Evolutionary conservation across 2,329 filamentous ascomycete species (phyloP), one percentile per base, ranked within the genome.

Genomic region (Alternaria tenuissima): DNA sequence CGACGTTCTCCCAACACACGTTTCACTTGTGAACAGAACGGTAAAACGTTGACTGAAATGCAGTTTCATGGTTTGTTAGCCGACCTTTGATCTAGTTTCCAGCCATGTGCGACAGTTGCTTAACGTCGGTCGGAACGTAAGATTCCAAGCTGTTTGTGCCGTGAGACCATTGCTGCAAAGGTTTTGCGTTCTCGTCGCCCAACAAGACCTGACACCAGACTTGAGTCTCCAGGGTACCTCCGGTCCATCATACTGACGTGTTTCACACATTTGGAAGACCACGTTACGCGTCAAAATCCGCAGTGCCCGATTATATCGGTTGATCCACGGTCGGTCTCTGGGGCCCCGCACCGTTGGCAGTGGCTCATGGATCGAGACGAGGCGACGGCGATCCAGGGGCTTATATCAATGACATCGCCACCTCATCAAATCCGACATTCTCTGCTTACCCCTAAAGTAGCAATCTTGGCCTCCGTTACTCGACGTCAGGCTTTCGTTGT

Each of bases 321-420:
- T 61, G 56, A 67, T 65, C 62, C 55, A 55, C 61, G 51, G 52
- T 63, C 59, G 66, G 66, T 60, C 63, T 68, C 63, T 66, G 69
- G 69, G 68, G 69, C 67, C 69, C 69, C 69, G 68, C 68, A 70
- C 55, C 58, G 49, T 55, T 61, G 63, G 43, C 61, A 53, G 55
- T 60, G 55, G 48, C 57, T 57, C 34, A 67, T 64, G 59, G 64
- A 54, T 61, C 68, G 65, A 67, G 52, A 57, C 56, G 57, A 63
- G 56, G 62, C 65, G 56, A 61, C 32, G 59, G 55, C 55, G 44
- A 66, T 61, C 54, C 60, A 65, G 62, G 60, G 46, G 53, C 47
- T 49, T 42, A 48, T 52, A 55, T 64, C 55, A 39, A 65, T 64
- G 63, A 64, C 62, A 65, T 63, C 57, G 52, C 58, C 47, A 38